Evolutionary conservation across 805 yeast genomes (phyloP), one percentile per base, ranked within the genome.

Genomic region (Candida krabiensis): DNA sequence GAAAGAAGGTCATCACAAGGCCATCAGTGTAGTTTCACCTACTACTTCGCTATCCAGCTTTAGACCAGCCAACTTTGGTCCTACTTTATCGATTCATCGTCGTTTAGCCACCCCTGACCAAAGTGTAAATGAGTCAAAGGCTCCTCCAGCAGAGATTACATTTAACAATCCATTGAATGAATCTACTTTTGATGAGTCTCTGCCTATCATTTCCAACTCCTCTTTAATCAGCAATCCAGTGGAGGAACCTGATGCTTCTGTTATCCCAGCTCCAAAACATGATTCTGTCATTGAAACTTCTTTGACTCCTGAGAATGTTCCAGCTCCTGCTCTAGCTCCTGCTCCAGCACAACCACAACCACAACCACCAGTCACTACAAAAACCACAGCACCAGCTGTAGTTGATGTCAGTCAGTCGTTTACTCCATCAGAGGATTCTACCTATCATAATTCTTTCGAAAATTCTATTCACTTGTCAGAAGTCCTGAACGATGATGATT

Each of bases 401-500:
- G n/a, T n/a, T n/a, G n/a, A n/a, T n/a, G 28, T 21, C 21, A 18
- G 21, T 21, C 37, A 26, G 9, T 32, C 37, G 6, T 19, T 37
- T 30, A 37, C 11, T 21, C 24, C 24, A 8, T 7, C 7, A 8
- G 24, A 11, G 7, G 24, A 21, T 21, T 8, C 24, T 21, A 21
- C 7, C 11, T 7, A 8, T 21, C 24, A 21, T 21, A 11, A n/a
- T 6, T 38, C 38, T 6, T 18, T 42, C 9, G 41, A 33, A 3
- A 28, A 35, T 26, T 43, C 55, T 9, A 40, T 50, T 26, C 46
- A 52, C 23, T 40, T 52, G 13, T 49, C 58, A 4, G 53, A 53
- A 31, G 25, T 73, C 5, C 55, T 65, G 41, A 64, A 73, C 3
- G 62, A 70, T 35, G 60, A 64, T 40, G 68, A 69, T 47, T 69